These are phyloP conservation scores for Penicillium nordicum DNA, from an alignment of 2,329 filamentous ascomycete species.

Conservation along the genomic window DNA sequence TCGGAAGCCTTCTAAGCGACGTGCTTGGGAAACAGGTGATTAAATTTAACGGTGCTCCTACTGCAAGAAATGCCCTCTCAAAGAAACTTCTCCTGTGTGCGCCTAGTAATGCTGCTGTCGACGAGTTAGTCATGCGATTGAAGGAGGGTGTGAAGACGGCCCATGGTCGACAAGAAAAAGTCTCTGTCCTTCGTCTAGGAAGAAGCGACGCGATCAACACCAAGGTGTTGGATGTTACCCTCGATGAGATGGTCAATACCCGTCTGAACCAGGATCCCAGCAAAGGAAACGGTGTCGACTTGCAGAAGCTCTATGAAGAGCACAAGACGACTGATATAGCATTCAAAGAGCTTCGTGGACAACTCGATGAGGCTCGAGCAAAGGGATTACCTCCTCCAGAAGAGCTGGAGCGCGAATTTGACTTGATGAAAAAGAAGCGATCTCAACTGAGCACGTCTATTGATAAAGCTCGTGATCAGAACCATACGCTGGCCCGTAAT, in stretches of 20 bases:
- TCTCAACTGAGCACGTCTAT: slow-evolving; percentile 75
- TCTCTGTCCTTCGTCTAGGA: slow-evolving; percentile 86
- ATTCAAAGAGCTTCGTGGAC: slow-evolving; percentile 66
- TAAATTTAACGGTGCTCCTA: slow-evolving; percentile 41
- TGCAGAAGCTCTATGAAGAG: slow-evolving; percentile 66
- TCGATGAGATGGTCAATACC: slow-evolving; percentile 84
- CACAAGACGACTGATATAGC: slow-evolving; percentile 61
- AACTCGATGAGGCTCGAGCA: slow-evolving; percentile 64
- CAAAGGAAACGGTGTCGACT: slow-evolving; percentile 48
- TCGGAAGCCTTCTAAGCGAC: slow-evolving; percentile 75
- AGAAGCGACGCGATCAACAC: slow-evolving; percentile 89
- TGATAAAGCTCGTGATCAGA: slow-evolving; percentile 80
- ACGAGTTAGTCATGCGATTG: slow-evolving; percentile 89
- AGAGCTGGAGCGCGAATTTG: slow-evolving; percentile 69
- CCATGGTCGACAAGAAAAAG: slow-evolving; percentile 66
- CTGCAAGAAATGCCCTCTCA: slow-evolving; percentile 39
- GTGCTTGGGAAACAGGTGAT: slow-evolving; percentile 51
- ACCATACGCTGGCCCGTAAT: slow-evolving; percentile 76
- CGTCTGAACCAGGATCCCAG: slow-evolving; percentile 55
- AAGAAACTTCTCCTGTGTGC: slow-evolving; percentile 96
- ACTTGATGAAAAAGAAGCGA: slow-evolving; percentile 73
- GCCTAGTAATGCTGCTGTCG: slow-evolving; percentile 97
- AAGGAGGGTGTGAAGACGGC: slow-evolving; percentile 80
- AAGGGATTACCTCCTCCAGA: slow-evolving; percentile 44
- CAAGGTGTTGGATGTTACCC: slow-evolving; percentile 82